phyloP scores from a whole-genome alignment of 352 stramenopile genomes.

The Pythium coloratum region DNA sequence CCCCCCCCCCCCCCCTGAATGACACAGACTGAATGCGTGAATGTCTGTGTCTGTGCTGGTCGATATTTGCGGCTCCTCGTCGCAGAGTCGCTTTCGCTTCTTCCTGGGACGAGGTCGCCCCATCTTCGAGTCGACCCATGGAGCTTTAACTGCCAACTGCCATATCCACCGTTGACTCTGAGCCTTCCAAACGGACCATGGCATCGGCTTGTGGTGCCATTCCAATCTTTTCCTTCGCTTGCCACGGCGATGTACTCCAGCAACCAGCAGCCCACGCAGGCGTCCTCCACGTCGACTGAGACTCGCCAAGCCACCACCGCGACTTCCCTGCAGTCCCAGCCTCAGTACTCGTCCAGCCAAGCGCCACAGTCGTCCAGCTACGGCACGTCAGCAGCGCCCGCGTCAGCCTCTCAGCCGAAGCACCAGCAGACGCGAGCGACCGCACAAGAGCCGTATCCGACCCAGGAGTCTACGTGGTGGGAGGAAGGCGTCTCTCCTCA shows the following conservation, averaged over 20 bases:
- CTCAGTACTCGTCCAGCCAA: constrained; percentile 1
- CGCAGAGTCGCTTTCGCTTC: not conserved
- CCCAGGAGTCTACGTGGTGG: constrained; percentile 20
- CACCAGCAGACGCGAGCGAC: not conserved
- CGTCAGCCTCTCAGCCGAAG: not conserved
- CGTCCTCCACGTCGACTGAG: not conserved
- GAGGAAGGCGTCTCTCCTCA: constrained; percentile 15
- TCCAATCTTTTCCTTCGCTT: not conserved
- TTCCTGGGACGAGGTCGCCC: not conserved
- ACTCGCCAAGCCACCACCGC: not conserved
- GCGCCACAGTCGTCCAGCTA: constrained; percentile 4
- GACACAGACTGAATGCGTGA: not conserved
- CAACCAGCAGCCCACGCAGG: not conserved
- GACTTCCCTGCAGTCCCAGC: not conserved
- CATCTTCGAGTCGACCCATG: not conserved
- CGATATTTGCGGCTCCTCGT: not conserved
- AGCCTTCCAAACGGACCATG: not conserved
- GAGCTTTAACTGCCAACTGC: not conserved
- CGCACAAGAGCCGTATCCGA: constrained; percentile 9
- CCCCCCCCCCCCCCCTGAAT: no score
- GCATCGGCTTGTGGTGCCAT: not conserved
- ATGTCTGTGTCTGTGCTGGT: not conserved
- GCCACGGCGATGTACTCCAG: not conserved
- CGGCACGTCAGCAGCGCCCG: not conserved
- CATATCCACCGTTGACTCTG: not conserved